Base-by-base conservation (phyloP, 306 rosid species). In the Vigna angularis region DNA sequence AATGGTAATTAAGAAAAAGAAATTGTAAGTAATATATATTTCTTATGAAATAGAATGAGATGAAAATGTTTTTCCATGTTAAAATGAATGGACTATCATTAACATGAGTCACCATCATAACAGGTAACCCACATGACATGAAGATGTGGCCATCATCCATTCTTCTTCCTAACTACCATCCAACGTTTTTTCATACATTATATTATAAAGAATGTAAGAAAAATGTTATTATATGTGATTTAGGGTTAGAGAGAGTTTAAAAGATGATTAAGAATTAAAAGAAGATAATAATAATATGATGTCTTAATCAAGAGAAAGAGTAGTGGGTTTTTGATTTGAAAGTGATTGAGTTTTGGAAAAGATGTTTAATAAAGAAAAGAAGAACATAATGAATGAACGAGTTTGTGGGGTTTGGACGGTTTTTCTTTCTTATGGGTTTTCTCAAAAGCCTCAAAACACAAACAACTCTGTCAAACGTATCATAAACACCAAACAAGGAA, bases 371-470 rank as follows among this genome's bases (percentile, higher is more conserved):
- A 30, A 30, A 77, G 83, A 79, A 79, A 65, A 85, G 81, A 83
- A 76, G 50, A 85, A 77, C 78, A 70, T 28, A 89, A 82, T 63
- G 82, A 61, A 78, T 88, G 90, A 76, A 66, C 84, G 28, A 26
- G 28, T 26, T 85, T 90, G 84, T 87, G 83, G 77, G 83, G 47
- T 70, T 82, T 87, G 87, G 91, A 87, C 84, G 76, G 83, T 83
- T 58, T 78, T 58, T 36, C 70, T 58, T 59, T 58, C 78, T 79
- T 61, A 76, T 82, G 84, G 86, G 85, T 73, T 78, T 73, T 80
- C 64, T 74, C 72, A 79, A 83, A 79, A 76, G 80, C 81, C 83
- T 83, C 79, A 66, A 42, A 34, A 24, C 79, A 66, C 66, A 47
- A 79, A 62, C 83, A 71, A 61, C 6, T 34, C 17, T 70, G 36